Conservation (phyloP, 139 green algal species). For the Haematococcus lacustris region DNA sequence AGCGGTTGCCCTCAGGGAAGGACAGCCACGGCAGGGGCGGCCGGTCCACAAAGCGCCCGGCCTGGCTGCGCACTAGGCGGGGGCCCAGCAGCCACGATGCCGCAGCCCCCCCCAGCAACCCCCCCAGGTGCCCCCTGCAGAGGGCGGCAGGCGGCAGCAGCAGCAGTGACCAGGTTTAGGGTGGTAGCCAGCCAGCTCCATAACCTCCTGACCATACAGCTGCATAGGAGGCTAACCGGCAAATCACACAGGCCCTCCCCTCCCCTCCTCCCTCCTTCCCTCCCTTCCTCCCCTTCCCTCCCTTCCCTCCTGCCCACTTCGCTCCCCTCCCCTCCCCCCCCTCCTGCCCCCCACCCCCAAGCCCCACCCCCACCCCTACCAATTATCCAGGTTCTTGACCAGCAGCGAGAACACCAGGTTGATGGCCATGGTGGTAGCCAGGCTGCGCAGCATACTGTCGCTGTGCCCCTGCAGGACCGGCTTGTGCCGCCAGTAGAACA, state of each 20-base stretch:
- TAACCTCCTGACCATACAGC: background rate
- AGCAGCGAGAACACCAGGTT: conserved; percentile 41
- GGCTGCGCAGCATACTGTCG: conserved; percentile 30
- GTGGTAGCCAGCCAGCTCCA: too few relatives aligned
- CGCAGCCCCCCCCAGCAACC: conserved; percentile 41
- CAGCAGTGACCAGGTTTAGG: background rate
- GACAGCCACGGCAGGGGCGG: conserved; percentile 27
- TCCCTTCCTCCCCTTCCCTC: background rate
- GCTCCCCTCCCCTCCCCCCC: background rate
- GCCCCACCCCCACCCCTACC: conserved; percentile 8
- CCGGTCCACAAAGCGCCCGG: conserved; percentile 12
- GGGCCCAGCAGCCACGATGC: conserved; percentile 43
- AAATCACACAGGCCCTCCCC: background rate
- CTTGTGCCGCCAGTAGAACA: conserved; percentile 49
- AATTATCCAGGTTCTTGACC: conserved; percentile 43
- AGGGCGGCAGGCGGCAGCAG: too few relatives aligned
- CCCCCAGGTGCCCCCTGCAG: conserved; percentile 52
- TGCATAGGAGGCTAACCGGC: background rate
- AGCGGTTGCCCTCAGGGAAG: conserved; percentile 7
- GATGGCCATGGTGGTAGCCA: conserved; percentile 35
- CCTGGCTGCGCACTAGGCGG: conserved; percentile 4
- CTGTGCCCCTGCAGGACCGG: conserved; percentile 22
- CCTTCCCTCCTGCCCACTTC: background rate
- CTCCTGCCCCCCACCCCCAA: background rate
- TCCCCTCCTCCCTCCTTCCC: background rate